Percentiles rank a stretch among this genome's conserved stretches.
phyloP scores from a whole-genome alignment of 495 filamentous ascomycete species.

The Podospora conica region DNA sequence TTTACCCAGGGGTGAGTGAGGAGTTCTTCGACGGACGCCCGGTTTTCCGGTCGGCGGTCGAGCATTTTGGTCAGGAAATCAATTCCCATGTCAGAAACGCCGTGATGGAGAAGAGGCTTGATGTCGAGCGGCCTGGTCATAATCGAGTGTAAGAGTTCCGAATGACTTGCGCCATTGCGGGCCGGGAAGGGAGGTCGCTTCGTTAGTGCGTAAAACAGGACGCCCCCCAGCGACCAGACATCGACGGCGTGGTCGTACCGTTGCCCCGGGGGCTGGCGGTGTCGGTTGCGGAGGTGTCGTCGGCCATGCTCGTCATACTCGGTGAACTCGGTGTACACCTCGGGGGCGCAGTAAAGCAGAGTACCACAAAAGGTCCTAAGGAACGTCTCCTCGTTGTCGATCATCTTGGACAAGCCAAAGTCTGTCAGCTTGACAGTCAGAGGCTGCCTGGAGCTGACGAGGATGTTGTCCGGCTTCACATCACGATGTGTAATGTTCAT shows the following conservation, averaged over 20 bases:
- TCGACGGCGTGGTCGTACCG: slow-evolving; percentile 87
- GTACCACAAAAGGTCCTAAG: slow-evolving; percentile 96
- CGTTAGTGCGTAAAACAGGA: slow-evolving; percentile 75
- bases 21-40: slow-evolving; percentile 60
- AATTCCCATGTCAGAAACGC: slow-evolving; percentile 58
- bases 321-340: slow-evolving; percentile 85
- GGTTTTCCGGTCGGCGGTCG: slow-evolving; percentile 59
- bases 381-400: slow-evolving; percentile 80
- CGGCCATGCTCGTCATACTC: slow-evolving; percentile 46
- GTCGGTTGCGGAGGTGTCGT: slow-evolving; percentile 36
- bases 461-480: slow-evolving; percentile 96
- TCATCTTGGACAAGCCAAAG: slow-evolving; percentile 83
- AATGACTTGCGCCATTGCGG: slow-evolving; percentile 44
- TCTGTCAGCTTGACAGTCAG: slow-evolving; percentile 86
- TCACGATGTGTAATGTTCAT: slow-evolving; percentile 91
- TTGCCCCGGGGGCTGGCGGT: slow-evolving; percentile 33
- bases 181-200: slow-evolving; percentile 73
- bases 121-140: slow-evolving; percentile 66
- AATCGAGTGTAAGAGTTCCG: slow-evolving; percentile 71
- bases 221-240: slow-evolving; percentile 89
- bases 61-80: slow-evolving; percentile 74
- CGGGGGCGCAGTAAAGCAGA: slow-evolving; percentile 89
- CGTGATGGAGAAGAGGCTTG: slow-evolving; percentile 45
- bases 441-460: slow-evolving; percentile 66
- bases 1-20: slow-evolving; percentile 63